Evolutionary conservation across 2,329 filamentous ascomycete genomes (phyloP), one percentile per base, ranked within the genome.

Genomic region (Penicillium sp.): DNA sequence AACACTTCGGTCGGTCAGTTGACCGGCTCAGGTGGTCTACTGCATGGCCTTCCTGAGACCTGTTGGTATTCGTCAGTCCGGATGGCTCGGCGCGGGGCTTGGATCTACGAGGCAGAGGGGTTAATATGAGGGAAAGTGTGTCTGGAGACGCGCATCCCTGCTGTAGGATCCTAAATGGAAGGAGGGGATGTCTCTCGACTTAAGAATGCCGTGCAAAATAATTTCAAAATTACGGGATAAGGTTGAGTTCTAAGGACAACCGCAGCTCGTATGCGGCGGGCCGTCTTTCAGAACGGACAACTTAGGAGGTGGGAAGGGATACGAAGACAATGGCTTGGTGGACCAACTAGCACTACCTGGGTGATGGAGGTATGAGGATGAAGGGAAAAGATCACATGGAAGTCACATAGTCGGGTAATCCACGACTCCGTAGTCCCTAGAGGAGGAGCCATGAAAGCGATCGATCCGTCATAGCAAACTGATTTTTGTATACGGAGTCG

Each of bases 1-100:
- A 22, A 48, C 26, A 48, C 16, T 3, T n/a, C 30, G 26, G 25
- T 13, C 6, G 55, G 58, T 68, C 66, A 68, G 30, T 64, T 68
- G 66, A 66, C 58, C 37, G 30, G 46, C 46, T 66, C 56, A 65
- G 45, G 49, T 62, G 60, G 52, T 38, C 52, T 10, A 38, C 45
- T 26, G 51, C 51, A 52, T 37, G 28, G 28, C 28, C 5, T 33
- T 3, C n/a, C 45, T 48, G 26, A 30, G 14, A 51, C 28, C 30
- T 35, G 35, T 22, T 22, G 19, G 19, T 22, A 22, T 22, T 22
- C 19, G 19, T 22, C 22, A n/a, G 14, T 19, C 14, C 30, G 46
- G 46, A 28, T 28, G 45, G 14, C 26, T 48, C 46, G 4, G n/a
- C 38, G 6, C n/a, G n/a, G 43, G 43, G 42, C 2, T 45, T 22